Evolutionary conservation across 2,329 filamentous ascomycete genomes (phyloP).

Genomic region (Aspergillus carbonarius): DNA sequence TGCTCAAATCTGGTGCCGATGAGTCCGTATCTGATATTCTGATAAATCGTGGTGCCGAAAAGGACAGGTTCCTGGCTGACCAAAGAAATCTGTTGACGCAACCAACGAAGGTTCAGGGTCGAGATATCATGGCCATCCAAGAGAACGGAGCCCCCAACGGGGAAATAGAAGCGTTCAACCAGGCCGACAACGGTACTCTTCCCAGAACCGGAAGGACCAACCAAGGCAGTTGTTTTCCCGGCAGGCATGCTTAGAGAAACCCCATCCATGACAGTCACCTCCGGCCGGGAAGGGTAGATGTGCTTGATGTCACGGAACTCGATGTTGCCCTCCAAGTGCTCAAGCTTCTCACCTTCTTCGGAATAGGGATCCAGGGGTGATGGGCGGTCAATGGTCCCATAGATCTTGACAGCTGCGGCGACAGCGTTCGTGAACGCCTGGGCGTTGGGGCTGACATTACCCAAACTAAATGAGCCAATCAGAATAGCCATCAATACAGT

Average conservation of each 20-base stretch:
- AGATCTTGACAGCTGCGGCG: slow-evolving; percentile 87
- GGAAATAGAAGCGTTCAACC: slow-evolving; percentile 91
- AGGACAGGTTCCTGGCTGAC: slow-evolving; percentile 92
- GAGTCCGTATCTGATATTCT: slow-evolving; percentile 87
- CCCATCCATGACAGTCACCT: slow-evolving; percentile 83
- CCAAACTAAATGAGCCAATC: slow-evolving; percentile 88
- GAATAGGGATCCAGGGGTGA: slow-evolving; percentile 80
- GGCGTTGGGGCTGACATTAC: slow-evolving; percentile 79
- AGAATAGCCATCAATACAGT: slow-evolving; percentile 89
- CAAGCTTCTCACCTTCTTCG: slow-evolving; percentile 69
- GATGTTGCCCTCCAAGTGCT: slow-evolving; percentile 72
- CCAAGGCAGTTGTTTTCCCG: slow-evolving; percentile 88
- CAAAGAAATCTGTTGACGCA: slow-evolving; percentile 86
- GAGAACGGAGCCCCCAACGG: slow-evolving; percentile 73
- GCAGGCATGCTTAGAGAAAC: slow-evolving; percentile 78
- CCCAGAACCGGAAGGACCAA: slow-evolving; percentile 90
- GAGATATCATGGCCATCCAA: slow-evolving; percentile 82
- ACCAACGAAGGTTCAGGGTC: slow-evolving; percentile 81
- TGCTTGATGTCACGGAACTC: slow-evolving; percentile 82
- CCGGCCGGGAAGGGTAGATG: slow-evolving; percentile 90
- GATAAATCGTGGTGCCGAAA: slow-evolving; percentile 83
- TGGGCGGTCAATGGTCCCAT: slow-evolving; percentile 82
- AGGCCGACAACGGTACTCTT: slow-evolving; percentile 94
- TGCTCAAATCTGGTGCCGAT: slow-evolving; percentile 78
- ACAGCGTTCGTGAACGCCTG: slow-evolving; percentile 83